phyloP scores from a whole-genome alignment of 371 early-diverging fungal species.

The Sporodiniella umbellata region DNA sequence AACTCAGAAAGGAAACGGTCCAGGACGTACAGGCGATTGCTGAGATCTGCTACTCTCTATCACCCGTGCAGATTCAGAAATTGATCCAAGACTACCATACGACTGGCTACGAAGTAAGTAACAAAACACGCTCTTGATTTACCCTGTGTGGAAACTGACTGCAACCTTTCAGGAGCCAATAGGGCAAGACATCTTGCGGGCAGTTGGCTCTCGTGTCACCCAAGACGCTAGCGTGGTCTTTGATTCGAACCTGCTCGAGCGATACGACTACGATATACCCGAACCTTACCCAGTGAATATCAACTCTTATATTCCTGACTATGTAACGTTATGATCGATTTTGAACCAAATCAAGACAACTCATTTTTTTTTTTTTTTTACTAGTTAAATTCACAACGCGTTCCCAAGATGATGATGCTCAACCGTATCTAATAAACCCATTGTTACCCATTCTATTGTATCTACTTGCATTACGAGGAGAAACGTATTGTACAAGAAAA shows the following conservation, averaged over 20 bases:
- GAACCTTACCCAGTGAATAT: conserved; percentile 54
- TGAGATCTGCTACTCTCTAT: conserved; percentile 93
- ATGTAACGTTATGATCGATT: conserved; percentile 31
- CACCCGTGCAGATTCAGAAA: conserved; percentile 93
- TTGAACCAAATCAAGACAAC: neutral
- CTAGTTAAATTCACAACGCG: conserved; percentile 1
- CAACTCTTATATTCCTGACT: conserved; percentile 53
- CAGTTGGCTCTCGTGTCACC: conserved; percentile 84
- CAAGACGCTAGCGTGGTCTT: conserved; percentile 79
- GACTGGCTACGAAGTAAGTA: conserved; percentile 78
- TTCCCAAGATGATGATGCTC: neutral
- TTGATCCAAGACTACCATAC: conserved; percentile 79
- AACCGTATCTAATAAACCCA: neutral
- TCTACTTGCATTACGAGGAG: neutral
- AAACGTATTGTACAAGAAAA: no score
- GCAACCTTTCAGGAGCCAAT: conserved; percentile 62
- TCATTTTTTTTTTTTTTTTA: neutral
- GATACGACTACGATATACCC: conserved; percentile 63
- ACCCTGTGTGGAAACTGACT: neutral
- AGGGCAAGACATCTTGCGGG: conserved; percentile 86
- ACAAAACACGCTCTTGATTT: conserved; percentile 15
- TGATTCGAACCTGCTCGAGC: conserved; percentile 78
- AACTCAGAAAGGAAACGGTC: conserved; percentile 88
- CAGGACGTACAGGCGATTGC: conserved; percentile 93
- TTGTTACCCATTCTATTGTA: no score